A percentile compares a stretch with the other conserved stretches of the same genome.
These are phyloP conservation scores for Solanum etuberosum DNA, from an alignment of 257 asterid species.

Conservation along the genomic window DNA sequence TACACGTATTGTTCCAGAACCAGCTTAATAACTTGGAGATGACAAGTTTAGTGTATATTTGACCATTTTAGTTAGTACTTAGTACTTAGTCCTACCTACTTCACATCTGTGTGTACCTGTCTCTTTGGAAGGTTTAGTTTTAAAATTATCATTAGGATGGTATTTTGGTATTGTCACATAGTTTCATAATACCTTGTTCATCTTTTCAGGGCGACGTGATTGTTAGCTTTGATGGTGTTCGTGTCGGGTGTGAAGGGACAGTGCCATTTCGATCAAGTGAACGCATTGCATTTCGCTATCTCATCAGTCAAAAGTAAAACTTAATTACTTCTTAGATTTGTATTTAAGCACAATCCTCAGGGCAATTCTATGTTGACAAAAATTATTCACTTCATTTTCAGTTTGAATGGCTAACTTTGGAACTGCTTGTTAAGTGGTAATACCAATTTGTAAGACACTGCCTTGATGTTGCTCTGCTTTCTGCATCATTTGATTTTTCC, in stretches of 20 bases:
- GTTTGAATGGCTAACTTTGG: background rate
- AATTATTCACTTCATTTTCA: background rate
- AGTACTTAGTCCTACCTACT: background rate
- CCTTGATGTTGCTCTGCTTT: background rate
- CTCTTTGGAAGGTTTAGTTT: background rate
- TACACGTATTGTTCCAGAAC: background rate
- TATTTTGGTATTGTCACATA: background rate
- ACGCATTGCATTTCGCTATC: conserved; percentile 95
- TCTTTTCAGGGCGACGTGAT: conserved; percentile 82
- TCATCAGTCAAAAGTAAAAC: conserved; percentile 70
- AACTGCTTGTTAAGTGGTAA: background rate
- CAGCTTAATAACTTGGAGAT: background rate
- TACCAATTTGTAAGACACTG: background rate
- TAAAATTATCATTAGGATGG: background rate
- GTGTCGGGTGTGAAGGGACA: conserved; percentile 91
- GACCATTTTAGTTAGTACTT: background rate
- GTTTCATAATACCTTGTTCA: background rate
- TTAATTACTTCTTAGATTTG: conserved; percentile 1
- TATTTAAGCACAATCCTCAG: background rate
- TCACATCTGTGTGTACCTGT: background rate
- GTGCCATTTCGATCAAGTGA: conserved; percentile 88
- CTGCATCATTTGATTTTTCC: background rate
- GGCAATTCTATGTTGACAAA: background rate
- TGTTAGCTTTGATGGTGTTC: conserved; percentile 78
- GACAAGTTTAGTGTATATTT: background rate